Conservation (phyloP, 2,329 filamentous ascomycete species). For the Fusarium newnesense region DNA sequence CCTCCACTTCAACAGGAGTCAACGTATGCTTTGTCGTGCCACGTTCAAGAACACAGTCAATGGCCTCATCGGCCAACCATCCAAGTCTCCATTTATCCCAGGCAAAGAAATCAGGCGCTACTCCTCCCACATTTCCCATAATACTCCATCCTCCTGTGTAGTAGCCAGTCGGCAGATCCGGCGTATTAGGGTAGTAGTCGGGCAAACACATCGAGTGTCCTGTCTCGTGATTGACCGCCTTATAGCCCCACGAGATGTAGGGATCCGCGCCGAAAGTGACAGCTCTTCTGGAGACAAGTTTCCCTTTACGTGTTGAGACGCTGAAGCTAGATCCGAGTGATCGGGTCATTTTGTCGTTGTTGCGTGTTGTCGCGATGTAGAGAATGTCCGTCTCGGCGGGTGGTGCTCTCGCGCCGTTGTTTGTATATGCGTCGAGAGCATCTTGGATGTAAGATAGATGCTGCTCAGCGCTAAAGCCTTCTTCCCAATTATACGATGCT, state of each 20-base stretch:
- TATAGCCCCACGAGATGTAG: slow-evolving; percentile 46
- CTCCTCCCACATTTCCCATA: slow-evolving; percentile 50
- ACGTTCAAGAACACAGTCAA: slow-evolving; percentile 46
- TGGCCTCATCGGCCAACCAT: slow-evolving; percentile 48
- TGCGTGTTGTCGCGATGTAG: slow-evolving; percentile 26
- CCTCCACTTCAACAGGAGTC: slow-evolving; percentile 9
- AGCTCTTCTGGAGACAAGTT: slow-evolving; percentile 37
- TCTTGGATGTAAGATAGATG: slow-evolving; percentile 27
- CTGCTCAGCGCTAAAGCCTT: not conserved
- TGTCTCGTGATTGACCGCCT: slow-evolving; percentile 52
- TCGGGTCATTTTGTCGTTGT: slow-evolving; percentile 3
- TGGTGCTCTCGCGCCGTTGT: not conserved
- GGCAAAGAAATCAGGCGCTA: slow-evolving; percentile 50
- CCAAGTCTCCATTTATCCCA: slow-evolving; percentile 54
- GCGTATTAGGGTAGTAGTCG: slow-evolving; percentile 48
- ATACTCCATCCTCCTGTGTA: slow-evolving; percentile 52
- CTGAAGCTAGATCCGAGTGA: slow-evolving; percentile 14
- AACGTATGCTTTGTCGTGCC: slow-evolving; percentile 44
- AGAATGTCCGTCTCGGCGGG: slow-evolving; percentile 21
- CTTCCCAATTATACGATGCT: slow-evolving; percentile 42
- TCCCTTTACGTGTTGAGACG: not conserved
- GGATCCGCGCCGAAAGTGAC: slow-evolving; percentile 48
- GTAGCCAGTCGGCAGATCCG: slow-evolving; percentile 35
- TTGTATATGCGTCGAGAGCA: slow-evolving; percentile 22
- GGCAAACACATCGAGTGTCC: slow-evolving; percentile 53